Evolutionary conservation across 495 filamentous ascomycete species (phyloP).

Genomic region (Hyaloscypha variabilis): DNA sequence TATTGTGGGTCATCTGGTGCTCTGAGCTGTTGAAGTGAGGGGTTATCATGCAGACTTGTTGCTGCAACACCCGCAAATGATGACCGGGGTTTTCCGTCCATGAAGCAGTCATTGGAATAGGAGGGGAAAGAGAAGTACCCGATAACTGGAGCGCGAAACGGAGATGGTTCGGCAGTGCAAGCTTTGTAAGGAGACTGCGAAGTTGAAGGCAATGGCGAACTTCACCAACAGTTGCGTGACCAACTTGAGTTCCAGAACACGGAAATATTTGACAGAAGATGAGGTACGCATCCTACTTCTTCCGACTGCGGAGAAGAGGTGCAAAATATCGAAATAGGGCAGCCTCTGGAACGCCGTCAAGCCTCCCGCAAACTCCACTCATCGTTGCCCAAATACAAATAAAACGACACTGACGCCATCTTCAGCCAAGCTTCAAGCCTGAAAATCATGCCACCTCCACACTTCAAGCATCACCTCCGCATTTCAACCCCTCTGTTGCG

Average conservation of each 20-base stretch:
- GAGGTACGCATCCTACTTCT: background rate
- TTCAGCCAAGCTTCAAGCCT: background rate
- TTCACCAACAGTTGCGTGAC: background rate
- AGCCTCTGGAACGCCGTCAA: background rate
- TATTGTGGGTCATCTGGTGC: constrained; percentile 3
- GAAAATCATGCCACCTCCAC: background rate
- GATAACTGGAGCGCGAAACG: background rate
- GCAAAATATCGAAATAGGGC: background rate
- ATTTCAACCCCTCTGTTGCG: background rate
- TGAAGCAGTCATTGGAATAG: background rate
- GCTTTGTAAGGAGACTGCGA: background rate
- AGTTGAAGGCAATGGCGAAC: background rate
- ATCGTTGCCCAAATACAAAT: background rate
- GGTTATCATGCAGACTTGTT: background rate
- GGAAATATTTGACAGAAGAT: background rate
- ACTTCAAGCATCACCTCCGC: background rate
- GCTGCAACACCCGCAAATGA: too few relatives aligned
- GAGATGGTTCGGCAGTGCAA: background rate
- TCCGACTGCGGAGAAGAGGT: background rate
- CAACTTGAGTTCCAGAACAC: background rate
- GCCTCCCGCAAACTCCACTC: background rate
- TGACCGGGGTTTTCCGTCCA: background rate
- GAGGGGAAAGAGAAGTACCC: background rate
- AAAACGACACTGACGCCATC: background rate
- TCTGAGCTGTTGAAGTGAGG: background rate